phyloP scores from a whole-genome alignment of 2,329 filamentous ascomycete species.

The Fusarium liriodendri region DNA sequence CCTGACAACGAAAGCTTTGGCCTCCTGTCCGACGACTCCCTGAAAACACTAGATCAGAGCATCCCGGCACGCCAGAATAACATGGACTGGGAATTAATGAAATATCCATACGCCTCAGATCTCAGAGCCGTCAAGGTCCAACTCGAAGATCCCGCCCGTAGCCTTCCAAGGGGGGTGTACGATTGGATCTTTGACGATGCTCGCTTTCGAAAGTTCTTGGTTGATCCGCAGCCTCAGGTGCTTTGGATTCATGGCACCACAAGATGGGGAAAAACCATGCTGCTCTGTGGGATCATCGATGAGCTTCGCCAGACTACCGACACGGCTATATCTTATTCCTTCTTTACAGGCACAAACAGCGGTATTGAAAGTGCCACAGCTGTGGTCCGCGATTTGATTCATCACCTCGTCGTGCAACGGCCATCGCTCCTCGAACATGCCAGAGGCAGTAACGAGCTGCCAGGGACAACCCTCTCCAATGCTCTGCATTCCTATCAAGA shows the following conservation, averaged over 20 bases:
- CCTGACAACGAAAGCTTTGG: too few species aligned
- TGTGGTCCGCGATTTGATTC: background rate
- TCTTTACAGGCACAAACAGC: background rate
- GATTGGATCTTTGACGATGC: background rate
- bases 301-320: background rate
- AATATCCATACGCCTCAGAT: too few species aligned
- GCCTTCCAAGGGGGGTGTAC: background rate
- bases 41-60: too few species aligned
- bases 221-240: background rate
- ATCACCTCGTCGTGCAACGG: background rate
- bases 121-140: too few species aligned
- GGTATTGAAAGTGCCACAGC: background rate
- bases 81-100: too few species aligned
- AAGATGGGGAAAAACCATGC: background rate
- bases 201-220: background rate
- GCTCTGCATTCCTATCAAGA: background rate
- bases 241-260: background rate
- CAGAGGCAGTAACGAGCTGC: background rate
- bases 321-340: background rate
- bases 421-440: background rate
- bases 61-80: too few species aligned
- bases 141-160: background rate
- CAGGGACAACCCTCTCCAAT: background rate
- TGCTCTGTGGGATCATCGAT: background rate
- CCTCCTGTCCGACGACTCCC: too few species aligned